Base-by-base conservation (phyloP, 441 rosid species). In the Corymbia citriodora region DNA sequence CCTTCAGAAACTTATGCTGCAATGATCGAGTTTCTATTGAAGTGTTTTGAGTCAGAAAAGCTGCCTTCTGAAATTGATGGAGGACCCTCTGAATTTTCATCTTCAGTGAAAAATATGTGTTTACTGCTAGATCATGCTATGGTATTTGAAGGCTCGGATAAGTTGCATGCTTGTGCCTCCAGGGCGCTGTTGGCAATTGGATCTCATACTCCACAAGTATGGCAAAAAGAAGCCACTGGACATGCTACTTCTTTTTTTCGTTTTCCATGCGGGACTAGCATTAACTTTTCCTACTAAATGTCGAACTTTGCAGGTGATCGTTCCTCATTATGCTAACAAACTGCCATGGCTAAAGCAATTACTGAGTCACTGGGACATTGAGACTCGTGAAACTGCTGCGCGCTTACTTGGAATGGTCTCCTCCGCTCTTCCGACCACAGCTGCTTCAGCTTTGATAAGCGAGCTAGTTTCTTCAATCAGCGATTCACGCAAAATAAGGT, bases 381-480 rank as follows among this genome's bases (percentile, higher is more conserved):
- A 96, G 93, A 96, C 99, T 33, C 99, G 98, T 91, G 99, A 98
- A 93, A 95, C 97, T 91, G 96, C 94, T 19, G 96, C 98, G 49
- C 97, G 99, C 88, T 93, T 98, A 89, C 98, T 98, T 88, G 99
- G 99, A 89, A 94, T 98, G 88, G 97, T 97, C 92, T 97, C 97
- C 82, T 97, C 99, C 93, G 94, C 96, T 92, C 95, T 94, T 90
- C 92, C 97, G 33, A 89, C 91, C 63, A 6, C 94, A 70, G 92
- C 94, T 90, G 94, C 95, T 89, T 93, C 96, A 89, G 94, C 94
- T 82, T 94, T 98, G 91, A 94, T 95, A 90, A 17, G 91, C 55
- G 99, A 98, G 89, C 92, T 98, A 87, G 92, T 96, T 89, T 92
- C 95, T 88, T 92, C 93, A 54, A 90, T 96, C 88, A 93, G 92